These are phyloP conservation scores for Dianthus caryophyllus DNA, from an alignment of 148 eudicot genomes.

Conservation along the genomic window DNA sequence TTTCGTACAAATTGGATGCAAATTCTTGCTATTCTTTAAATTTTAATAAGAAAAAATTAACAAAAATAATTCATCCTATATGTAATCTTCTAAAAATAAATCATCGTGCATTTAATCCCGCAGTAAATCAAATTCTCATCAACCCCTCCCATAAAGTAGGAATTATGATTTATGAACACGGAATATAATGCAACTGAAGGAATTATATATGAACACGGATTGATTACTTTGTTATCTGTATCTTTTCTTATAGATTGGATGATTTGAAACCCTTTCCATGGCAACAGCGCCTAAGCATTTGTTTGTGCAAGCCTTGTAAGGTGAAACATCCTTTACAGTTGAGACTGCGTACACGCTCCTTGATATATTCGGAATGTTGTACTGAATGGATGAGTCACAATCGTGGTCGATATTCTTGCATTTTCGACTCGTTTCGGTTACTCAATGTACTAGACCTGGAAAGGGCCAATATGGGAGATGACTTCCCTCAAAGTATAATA, in stretches of 20 bases:
- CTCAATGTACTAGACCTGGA: background rate
- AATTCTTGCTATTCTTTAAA: too few relatives aligned
- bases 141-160: too few relatives aligned
- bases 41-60: too few relatives aligned
- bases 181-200: too few relatives aligned
- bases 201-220: background rate
- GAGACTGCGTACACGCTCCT: background rate
- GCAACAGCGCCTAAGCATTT: background rate
- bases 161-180: too few relatives aligned
- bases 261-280: background rate
- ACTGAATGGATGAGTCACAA: background rate
- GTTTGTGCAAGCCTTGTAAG: background rate
- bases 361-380: background rate
- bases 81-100: too few relatives aligned
- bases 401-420: background rate
- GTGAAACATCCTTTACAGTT: background rate
- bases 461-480: too few relatives aligned
- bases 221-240: background rate
- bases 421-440: background rate
- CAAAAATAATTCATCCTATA: too few relatives aligned
- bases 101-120: too few relatives aligned
- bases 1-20: too few relatives aligned
- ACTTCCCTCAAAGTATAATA: background rate
- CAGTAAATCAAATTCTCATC: too few relatives aligned
- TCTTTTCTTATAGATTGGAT: background rate